Percentiles rank a stretch among this genome's conserved stretches.
Conservation (phyloP, 176 grass and related monocot genomes). For the Zea mays region Zm-B73-REFERENCE-NAM-5.0 NC_050096.1:210964001-210964500, state of each 20-base stretch:
- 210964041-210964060: conserved; percentile 12
- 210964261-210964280: not conserved
- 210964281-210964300: conserved; percentile 1
- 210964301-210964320: conserved; percentile 38
- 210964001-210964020: conserved; percentile 36
- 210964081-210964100: conserved; percentile 26
- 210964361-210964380: not conserved
- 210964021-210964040: conserved; percentile 27
- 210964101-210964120: conserved; percentile 3
- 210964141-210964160: conserved; percentile 23
- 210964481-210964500: not conserved
- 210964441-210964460: not conserved
- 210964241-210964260: not conserved
- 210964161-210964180: conserved; percentile 38
- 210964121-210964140: conserved; percentile 17
- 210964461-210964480: not conserved
- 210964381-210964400: conserved; percentile 6
- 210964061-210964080: not conserved
- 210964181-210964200: conserved; percentile 21
- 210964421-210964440: not conserved
- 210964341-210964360: conserved; percentile 24
- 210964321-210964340: conserved; percentile 30
- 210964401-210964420: not conserved
- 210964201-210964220: conserved; percentile 15
- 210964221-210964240: conserved; percentile 28